Percentiles rank a stretch among this genome's conserved stretches.
These are phyloP conservation scores for Dillenia suffruticosa DNA, from an alignment of 164 flowering plant genomes.

Conservation along the genomic window DNA sequence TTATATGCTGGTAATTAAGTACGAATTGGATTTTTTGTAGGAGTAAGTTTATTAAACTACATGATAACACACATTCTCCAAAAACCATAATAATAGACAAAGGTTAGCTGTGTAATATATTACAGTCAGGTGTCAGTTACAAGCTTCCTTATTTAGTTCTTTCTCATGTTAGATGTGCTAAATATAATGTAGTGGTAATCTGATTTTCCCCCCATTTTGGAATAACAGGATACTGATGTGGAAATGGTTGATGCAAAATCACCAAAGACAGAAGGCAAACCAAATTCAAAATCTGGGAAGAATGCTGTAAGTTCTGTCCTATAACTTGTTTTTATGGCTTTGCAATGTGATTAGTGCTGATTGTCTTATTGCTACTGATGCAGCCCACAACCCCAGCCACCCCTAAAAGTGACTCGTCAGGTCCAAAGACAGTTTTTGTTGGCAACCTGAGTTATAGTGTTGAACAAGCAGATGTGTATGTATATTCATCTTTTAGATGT, in stretches of 20 bases:
- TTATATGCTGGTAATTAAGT: too few relatives aligned
- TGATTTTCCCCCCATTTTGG: neutral
- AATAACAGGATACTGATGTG: constrained; percentile 43
- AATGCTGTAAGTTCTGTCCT: constrained; percentile 29
- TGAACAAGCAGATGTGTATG: constrained; percentile 67
- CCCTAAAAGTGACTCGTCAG: constrained; percentile 30
- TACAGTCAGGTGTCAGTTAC: too few relatives aligned
- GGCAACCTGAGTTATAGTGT: constrained; percentile 66
- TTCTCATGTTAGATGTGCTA: too few relatives aligned
- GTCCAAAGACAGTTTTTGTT: constrained; percentile 63
- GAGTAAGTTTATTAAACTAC: too few relatives aligned
- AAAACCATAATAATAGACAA: too few relatives aligned
- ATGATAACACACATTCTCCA: too few relatives aligned
- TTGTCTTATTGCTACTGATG: neutral
- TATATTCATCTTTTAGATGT: neutral
- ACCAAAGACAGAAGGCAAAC: constrained; percentile 15
- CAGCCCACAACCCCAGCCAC: constrained; percentile 72
- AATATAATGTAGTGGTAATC: too few relatives aligned
- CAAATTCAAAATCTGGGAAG: constrained; percentile 21
- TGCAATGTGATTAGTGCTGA: neutral
- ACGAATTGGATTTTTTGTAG: too few relatives aligned
- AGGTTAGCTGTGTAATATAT: too few relatives aligned
- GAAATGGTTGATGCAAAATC: constrained; percentile 68
- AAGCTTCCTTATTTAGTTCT: too few relatives aligned
- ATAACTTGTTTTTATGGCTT: neutral